Base-by-base conservation (phyloP, 2,329 filamentous ascomycete species). In the Pseudocercospora cruenta region DNA sequence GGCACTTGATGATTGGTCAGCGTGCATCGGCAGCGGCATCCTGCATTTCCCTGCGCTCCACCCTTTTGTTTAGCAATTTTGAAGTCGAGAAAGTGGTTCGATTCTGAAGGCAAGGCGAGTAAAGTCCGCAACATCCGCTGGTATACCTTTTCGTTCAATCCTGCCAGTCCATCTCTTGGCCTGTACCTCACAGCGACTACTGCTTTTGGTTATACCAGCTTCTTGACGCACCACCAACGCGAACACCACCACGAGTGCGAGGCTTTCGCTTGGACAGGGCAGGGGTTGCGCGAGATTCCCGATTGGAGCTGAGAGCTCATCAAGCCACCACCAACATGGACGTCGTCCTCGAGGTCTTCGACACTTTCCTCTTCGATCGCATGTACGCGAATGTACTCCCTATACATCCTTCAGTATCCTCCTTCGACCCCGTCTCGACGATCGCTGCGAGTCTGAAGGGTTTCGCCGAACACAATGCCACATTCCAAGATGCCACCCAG, bases 291-390 rank as follows among this genome's bases (percentile, higher is more conserved):
- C 49, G 39, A 47, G 5, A 24, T 60, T 57, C 12, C 47, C 22
- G 54, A 54, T 33, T 28, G 53, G 60, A 66, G 55, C 64, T 63
- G 59, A 33, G 45, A 28, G 61, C 59, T 58, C 53, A 36, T 31
- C 39, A 39, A 58, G 8, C 21, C 49, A 36, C 64, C 66, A 62
- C 71, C 82, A 83, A 78, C 79, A 97, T 98, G 94, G 94, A 98
- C 84, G 88, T 97, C 81, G 88, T 95, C 54, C 90, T 97, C 71
- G 94, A 97, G 81, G 74, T 94, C 67, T 86, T 88, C 80, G 94
- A 98, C 81, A 92, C 90, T 73, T 92, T 90, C 75, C 75, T 94
- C 69, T 90, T 91, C 79, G 94, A 98, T 81, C 87, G 90, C 72
- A 73, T 91, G 65, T 97, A 96, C 78, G 90, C 93, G 58, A 84